A percentile compares a stretch with the other conserved stretches of the same genome.
Evolutionary conservation across 768 basidiomycete species (phyloP).

Genomic region (Pleurotus ostreatus): DNA sequence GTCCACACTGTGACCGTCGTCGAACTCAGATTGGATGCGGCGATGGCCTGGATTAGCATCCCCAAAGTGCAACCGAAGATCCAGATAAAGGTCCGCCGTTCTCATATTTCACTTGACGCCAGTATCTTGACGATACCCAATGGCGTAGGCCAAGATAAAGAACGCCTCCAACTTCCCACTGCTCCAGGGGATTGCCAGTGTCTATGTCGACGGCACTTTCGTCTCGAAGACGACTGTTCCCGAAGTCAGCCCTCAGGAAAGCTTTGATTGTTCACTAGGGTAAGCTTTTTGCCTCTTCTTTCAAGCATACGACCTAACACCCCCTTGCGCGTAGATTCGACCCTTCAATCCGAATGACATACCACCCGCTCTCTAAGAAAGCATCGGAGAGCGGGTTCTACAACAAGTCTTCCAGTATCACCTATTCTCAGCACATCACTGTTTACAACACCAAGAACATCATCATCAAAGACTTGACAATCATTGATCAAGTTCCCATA

Average conservation of each 20-base stretch:
- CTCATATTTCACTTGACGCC: not conserved
- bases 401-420: slow-evolving; percentile 1
- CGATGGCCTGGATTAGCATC: slow-evolving; percentile 1
- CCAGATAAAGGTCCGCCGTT: slow-evolving; percentile 17
- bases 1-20: slow-evolving; percentile 31
- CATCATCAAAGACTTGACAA: slow-evolving; percentile 6
- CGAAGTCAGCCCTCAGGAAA: slow-evolving; percentile 23
- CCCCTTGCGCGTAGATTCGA: slow-evolving; percentile 19
- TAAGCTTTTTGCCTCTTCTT: slow-evolving; percentile 11
- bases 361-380: slow-evolving; percentile 15
- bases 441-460: slow-evolving; percentile 13
- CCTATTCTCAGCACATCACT: slow-evolving; percentile 14
- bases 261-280: slow-evolving; percentile 28
- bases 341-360: slow-evolving; percentile 2
- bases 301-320: slow-evolving; percentile 32
- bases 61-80: slow-evolving; percentile 5
- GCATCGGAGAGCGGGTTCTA: slow-evolving; percentile 3
- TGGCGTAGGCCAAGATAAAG: slow-evolving; percentile 22
- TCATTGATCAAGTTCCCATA: slow-evolving; percentile 14
- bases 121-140: not conserved
- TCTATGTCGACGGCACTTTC: slow-evolving; percentile 27
- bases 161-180: slow-evolving; percentile 24
- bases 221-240: slow-evolving; percentile 21
- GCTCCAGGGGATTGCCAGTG: slow-evolving; percentile 18
- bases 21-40: not conserved